Percentiles rank a stretch among this genome's conserved stretches.
Evolutionary conservation across 2,329 filamentous ascomycete genomes (phyloP).

Genomic region (Epichloe bromicola): DNA sequence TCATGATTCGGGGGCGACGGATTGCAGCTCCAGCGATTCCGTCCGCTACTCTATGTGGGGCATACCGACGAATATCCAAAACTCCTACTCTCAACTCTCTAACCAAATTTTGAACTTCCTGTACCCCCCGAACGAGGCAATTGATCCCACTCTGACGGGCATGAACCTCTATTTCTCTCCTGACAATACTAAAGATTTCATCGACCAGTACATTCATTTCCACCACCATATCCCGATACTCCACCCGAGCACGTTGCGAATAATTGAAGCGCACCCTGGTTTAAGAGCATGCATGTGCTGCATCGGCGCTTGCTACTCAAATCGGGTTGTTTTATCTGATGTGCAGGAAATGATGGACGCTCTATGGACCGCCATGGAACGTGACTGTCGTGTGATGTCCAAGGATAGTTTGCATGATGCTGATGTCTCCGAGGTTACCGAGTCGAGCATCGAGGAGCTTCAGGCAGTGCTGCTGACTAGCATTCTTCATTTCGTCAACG

Average conservation of each 20-base stretch:
- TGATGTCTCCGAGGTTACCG: constrained; percentile 15
- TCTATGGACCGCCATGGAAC: constrained; percentile 44
- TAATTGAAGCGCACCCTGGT: constrained; percentile 51
- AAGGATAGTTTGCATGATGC: constrained; percentile 10
- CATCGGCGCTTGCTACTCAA: constrained; percentile 62
- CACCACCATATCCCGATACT: constrained; percentile 62
- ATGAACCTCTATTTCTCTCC: constrained; percentile 50
- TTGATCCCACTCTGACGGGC: constrained; percentile 42
- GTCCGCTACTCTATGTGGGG: constrained; percentile 38
- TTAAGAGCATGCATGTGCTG: constrained; percentile 59
- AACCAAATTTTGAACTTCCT: constrained; percentile 44
- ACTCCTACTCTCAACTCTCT: constrained; percentile 41
- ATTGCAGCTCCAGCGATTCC: constrained; percentile 31
- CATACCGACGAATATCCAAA: constrained; percentile 31
- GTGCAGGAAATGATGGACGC: constrained; percentile 57
- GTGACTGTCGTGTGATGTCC: constrained; percentile 36
- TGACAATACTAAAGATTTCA: constrained; percentile 57
- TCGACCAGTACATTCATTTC: constrained; percentile 59
- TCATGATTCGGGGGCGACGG: constrained; percentile 35
- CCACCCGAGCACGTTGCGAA: constrained; percentile 58
- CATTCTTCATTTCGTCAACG: constrained; percentile 55
- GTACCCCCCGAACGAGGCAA: constrained; percentile 31
- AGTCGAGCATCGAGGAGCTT: constrained; percentile 48
- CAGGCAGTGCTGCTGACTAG: constrained; percentile 53
- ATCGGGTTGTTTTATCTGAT: constrained; percentile 43